Evolutionary conservation across 2,329 filamentous ascomycete genomes (phyloP), one percentile per base, ranked within the genome.

Genomic region (Lachnellula hyalina): DNA sequence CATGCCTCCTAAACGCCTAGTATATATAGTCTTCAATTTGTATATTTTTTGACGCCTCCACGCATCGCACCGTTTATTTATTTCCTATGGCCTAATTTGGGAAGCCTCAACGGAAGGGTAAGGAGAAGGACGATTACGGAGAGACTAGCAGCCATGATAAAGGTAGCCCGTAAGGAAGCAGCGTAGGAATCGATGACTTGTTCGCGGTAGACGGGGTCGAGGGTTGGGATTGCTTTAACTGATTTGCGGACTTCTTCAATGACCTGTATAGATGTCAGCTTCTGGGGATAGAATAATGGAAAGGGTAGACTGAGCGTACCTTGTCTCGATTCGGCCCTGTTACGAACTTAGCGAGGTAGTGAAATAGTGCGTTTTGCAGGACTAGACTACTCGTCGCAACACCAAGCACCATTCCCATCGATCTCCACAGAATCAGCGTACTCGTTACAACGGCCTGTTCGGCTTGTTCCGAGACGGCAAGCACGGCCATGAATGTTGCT

Each of bases 331-430:
- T 74, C 0, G 74, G 73, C 0, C 83, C 85, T 0, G 74, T 76
- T 8, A 92, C 84, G 35, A 79, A 76, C 11, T 67, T 59, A 4
- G 80, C 70, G 5, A 93, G 75, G 61, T 84, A 85, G 17, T 75
- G 71, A 8, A 80, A 71, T 50, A 93, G 73, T 0, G 81, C 77
- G 64, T 90, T 90, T 72, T 93, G 88, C 58, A 92, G 74, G 7
- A 90, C 81, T 54, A 90, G 77, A 66, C 85, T 88, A 61, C 83
- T 87, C 51, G 79, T 74, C 0, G 87, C 83, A 45, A 92, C 81
- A n/a, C 88, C 89, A 65, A 91, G 77, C 1, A 92, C 87, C 53
- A 79, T 80, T 6, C 88, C 89, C 5, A 92, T 71, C 55, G 81
- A 83, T 52, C 88, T 79, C 82, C 86, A 90, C 17, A 92, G 73